Conservation (phyloP, 2,329 filamentous ascomycete species). For the Aspergillus phoenicis region DNA sequence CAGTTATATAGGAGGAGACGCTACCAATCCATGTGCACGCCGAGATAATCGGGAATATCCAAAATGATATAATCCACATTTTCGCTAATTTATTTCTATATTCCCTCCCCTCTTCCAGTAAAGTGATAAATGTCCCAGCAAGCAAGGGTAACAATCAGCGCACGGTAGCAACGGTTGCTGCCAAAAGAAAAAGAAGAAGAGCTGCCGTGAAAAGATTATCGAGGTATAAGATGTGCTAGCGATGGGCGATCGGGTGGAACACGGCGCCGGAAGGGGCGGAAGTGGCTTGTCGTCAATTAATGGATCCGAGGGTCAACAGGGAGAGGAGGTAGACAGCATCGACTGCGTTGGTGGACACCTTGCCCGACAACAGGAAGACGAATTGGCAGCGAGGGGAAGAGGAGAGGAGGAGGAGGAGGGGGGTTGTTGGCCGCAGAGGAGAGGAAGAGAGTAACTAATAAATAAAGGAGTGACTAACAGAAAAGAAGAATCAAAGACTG, state of each 20-base stretch:
- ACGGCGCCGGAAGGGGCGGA: slow-evolving; percentile 17
- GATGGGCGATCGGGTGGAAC: not conserved
- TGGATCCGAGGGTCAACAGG: not conserved
- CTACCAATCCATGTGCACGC: slow-evolving; percentile 57
- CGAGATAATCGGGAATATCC: slow-evolving; percentile 62
- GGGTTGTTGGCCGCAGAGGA: not conserved
- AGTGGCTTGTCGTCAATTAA: slow-evolving; percentile 16
- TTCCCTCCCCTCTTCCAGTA: not conserved
- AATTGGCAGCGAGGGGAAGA: not conserved
- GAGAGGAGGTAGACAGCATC: not conserved
- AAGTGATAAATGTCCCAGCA: not conserved
- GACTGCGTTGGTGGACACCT: too few relatives aligned
- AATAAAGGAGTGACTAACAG: not conserved
- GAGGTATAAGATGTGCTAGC: not conserved
- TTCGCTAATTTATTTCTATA: slow-evolving; percentile 10
- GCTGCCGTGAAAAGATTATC: too few relatives aligned
- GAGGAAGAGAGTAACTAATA: not conserved
- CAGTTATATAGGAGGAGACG: slow-evolving; percentile 8
- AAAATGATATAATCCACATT: slow-evolving; percentile 52
- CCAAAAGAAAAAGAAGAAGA: not conserved
- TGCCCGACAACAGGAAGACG: not conserved
- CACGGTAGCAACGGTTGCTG: not conserved
- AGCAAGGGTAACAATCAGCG: not conserved
- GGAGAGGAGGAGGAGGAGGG: not conserved
- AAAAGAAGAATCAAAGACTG: not conserved